phyloP scores from a whole-genome alignment of 768 basidiomycete species.

The Suillus cothurnatus region DNA sequence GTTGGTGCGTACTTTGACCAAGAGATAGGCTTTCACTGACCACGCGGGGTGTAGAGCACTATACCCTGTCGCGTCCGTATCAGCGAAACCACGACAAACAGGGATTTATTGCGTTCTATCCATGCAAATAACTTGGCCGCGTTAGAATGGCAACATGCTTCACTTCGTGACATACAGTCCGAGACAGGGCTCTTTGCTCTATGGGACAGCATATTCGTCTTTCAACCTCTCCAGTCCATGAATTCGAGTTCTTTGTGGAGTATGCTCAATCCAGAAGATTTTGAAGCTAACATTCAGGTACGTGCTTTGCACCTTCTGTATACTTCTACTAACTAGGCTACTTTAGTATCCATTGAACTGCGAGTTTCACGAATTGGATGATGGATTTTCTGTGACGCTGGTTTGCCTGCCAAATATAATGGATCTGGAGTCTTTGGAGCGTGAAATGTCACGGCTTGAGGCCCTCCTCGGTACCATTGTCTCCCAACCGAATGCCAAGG shows the following conservation, averaged over 20 bases:
- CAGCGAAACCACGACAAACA: constrained; percentile 25
- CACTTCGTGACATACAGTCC: constrained; percentile 45
- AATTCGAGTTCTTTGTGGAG: constrained; percentile 22
- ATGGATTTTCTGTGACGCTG: constrained; percentile 36
- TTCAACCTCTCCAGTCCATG: constrained; percentile 34
- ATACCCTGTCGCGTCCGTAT: constrained; percentile 46
- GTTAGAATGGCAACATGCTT: constrained; percentile 47
- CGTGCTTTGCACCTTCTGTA: constrained; percentile 7
- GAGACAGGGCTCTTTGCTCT: constrained; percentile 31
- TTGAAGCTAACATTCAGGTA: constrained; percentile 33
- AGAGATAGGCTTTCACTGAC: background rate
- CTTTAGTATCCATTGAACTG: constrained; percentile 46
- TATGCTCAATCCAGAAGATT: constrained; percentile 19
- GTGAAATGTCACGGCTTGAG: constrained; percentile 21
- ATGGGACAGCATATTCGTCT: constrained; percentile 49
- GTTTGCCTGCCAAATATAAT: constrained; percentile 38
- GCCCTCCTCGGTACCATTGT: constrained; percentile 23
- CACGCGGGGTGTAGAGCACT: constrained; percentile 39
- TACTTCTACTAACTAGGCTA: constrained; percentile 1
- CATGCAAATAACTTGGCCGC: constrained; percentile 42
- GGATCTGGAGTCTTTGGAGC: constrained; percentile 22
- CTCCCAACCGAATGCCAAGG: constrained; percentile 20
- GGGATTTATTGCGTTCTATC: constrained; percentile 37
- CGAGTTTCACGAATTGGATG: constrained; percentile 38
- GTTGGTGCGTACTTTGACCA: constrained; percentile 36